Percentiles rank a stretch among this genome's conserved stretches.
Conservation (phyloP, 345 rosid genomes). For the Physaria fendleri region DNA sequence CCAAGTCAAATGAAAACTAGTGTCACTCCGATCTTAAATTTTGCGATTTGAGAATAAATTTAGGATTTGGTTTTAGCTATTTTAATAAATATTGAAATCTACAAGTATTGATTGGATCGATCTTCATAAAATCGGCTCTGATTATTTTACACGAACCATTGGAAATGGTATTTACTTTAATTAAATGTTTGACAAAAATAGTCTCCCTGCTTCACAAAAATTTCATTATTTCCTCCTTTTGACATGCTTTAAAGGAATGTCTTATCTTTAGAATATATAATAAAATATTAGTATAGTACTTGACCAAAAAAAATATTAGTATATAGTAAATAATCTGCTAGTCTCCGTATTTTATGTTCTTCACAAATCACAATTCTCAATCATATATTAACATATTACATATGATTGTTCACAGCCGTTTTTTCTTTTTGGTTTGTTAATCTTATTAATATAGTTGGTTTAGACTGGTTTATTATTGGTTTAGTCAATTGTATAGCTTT, state of each 20-base stretch:
- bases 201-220: not conserved
- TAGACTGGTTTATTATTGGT: too few species aligned
- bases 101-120: conserved; percentile 23
- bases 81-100: conserved; percentile 11
- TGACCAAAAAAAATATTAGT: too few species aligned
- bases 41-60: conserved; percentile 9
- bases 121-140: conserved; percentile 8
- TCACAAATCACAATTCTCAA: not conserved
- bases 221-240: not conserved
- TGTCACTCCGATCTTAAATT: conserved; percentile 22
- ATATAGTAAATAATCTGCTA: conserved; percentile 4
- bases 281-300: not conserved
- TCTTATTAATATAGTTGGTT: too few species aligned
- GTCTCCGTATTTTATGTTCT: not conserved
- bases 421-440: too few species aligned
- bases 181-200: not conserved
- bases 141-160: not conserved
- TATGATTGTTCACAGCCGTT: not conserved
- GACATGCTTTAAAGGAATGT: conserved; percentile 4
- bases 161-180: not conserved
- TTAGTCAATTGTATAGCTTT: too few species aligned
- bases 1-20: conserved; percentile 27
- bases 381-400: not conserved
- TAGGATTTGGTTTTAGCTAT: conserved; percentile 22
- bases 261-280: conserved; percentile 3